A percentile compares a stretch with the other conserved stretches of the same genome.
phyloP scores from a whole-genome alignment of 225 moss, liverwort and hornwort species.

The Takakia lepidozioides region DNA sequence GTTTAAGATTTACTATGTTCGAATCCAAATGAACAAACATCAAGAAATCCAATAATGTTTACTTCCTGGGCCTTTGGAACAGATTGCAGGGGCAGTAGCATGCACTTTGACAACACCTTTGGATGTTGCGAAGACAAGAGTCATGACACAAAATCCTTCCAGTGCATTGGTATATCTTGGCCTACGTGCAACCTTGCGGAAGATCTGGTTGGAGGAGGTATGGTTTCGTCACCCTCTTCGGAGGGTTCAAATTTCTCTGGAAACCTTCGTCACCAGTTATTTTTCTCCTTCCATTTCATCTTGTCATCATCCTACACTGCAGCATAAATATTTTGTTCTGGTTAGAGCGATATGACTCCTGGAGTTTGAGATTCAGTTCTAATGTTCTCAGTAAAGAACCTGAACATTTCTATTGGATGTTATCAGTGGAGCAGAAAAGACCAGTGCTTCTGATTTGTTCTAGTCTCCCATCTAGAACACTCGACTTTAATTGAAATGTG shows the following conservation, averaged over 20 bases:
- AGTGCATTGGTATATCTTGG: conserved; percentile 22
- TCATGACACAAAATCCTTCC: conserved; percentile 39
- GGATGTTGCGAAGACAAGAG: conserved; percentile 50
- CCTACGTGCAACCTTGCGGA: conserved; percentile 19
- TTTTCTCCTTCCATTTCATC: neutral
- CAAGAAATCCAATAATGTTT: no score
- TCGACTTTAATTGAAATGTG: no score
- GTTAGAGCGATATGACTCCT: no score
- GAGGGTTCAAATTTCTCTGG: neutral
- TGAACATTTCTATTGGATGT: no score
- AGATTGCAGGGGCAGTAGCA: conserved; percentile 54
- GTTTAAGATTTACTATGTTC: no score
- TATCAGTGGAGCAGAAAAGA: no score
- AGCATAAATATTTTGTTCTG: neutral
- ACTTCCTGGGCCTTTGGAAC: no score
- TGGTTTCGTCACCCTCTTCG: neutral
- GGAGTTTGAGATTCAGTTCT: no score
- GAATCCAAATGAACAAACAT: no score
- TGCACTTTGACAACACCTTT: conserved; percentile 45
- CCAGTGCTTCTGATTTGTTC: no score
- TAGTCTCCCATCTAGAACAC: no score
- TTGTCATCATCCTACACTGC: neutral
- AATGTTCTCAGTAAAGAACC: no score
- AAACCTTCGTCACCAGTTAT: neutral
- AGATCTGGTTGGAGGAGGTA: conserved; percentile 46